Conservation (phyloP, 2,329 filamentous ascomycete species). For the Curvularia sp. region DNA sequence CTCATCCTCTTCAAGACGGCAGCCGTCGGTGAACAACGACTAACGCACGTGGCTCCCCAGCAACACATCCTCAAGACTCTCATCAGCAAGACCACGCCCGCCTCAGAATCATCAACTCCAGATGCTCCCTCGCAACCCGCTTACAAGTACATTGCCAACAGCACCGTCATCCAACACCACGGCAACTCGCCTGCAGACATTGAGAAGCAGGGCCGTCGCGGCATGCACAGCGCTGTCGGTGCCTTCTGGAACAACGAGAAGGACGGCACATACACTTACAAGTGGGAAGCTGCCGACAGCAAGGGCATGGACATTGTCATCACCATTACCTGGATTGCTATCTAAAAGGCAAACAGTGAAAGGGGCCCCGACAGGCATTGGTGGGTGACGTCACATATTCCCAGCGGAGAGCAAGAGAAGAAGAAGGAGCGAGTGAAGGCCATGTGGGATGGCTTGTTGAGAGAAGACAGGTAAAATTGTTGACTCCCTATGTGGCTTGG, state of each 20-base stretch:
- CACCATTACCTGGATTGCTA: slow-evolving; percentile 74
- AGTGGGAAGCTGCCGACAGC: slow-evolving; percentile 69
- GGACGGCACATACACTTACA: slow-evolving; percentile 89
- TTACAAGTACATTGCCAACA: slow-evolving; percentile 97
- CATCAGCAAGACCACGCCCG: slow-evolving; percentile 74
- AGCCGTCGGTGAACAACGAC: background rate
- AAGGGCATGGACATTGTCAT: slow-evolving; percentile 63
- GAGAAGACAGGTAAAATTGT: slow-evolving; percentile 6
- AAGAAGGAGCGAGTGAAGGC: slow-evolving; percentile 8
- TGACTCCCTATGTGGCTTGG: slow-evolving; percentile 8
- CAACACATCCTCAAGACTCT: slow-evolving; percentile 78
- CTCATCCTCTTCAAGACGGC: background rate
- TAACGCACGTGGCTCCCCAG: slow-evolving; percentile 55
- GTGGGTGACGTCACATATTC: background rate
- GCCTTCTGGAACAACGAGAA: slow-evolving; percentile 92
- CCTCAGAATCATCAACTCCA: slow-evolving; percentile 50
- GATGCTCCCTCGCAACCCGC: slow-evolving; percentile 59
- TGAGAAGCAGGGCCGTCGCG: slow-evolving; percentile 78
- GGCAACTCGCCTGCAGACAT: slow-evolving; percentile 46
- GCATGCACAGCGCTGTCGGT: slow-evolving; percentile 86
- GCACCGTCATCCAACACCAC: slow-evolving; percentile 96
- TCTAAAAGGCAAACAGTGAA: slow-evolving; percentile 28
- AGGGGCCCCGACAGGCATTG: background rate
- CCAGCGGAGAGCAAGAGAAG: background rate
- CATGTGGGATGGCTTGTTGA: slow-evolving; percentile 8